Percentiles rank a stretch among this genome's conserved stretches.
phyloP scores from a whole-genome alignment of 805 yeast species.

The Pichia eremophila region DNA sequence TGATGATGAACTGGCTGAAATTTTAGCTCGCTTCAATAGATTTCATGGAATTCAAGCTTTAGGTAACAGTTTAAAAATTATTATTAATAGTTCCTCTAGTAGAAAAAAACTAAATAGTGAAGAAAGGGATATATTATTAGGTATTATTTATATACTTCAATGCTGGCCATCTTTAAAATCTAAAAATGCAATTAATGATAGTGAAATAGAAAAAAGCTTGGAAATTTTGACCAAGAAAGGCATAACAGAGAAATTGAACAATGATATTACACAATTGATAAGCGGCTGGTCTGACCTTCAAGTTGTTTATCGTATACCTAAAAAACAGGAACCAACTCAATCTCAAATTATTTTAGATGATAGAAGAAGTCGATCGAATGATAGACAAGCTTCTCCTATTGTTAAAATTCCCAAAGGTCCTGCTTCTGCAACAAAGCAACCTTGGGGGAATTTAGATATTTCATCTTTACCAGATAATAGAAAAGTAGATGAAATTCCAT shows the following conservation, averaged over 20 bases:
- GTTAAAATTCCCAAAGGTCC: slow-evolving; percentile 9
- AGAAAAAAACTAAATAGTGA: slow-evolving; percentile 12
- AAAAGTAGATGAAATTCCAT: slow-evolving; percentile 23
- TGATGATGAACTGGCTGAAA: slow-evolving; percentile 22
- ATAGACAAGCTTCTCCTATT: slow-evolving; percentile 1
- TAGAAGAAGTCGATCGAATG: slow-evolving; percentile 14
- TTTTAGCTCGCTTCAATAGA: slow-evolving; percentile 54
- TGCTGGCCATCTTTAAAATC: slow-evolving; percentile 62
- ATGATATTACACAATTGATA: slow-evolving; percentile 37
- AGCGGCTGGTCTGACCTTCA: slow-evolving; percentile 65
- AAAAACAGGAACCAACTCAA: slow-evolving; percentile 30
- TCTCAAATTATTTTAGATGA: slow-evolving; percentile 13
- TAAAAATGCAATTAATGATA: slow-evolving; percentile 64
- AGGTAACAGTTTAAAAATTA: slow-evolving; percentile 44
- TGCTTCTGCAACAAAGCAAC: slow-evolving; percentile 4
- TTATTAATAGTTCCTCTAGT: slow-evolving; percentile 9
- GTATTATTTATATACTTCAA: slow-evolving; percentile 48
- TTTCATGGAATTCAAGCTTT: slow-evolving; percentile 84
- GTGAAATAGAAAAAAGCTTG: slow-evolving; percentile 62
- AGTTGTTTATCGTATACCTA: slow-evolving; percentile 81
- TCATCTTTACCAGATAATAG: slow-evolving; percentile 13
- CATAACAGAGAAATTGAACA: slow-evolving; percentile 16
- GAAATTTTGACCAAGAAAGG: slow-evolving; percentile 26
- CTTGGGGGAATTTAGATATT: slow-evolving; percentile 14
- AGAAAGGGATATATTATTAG: slow-evolving; percentile 33